These are phyloP conservation scores for Allodekkera sacchari DNA, from an alignment of 805 yeast species.

Conservation along the genomic window DNA sequence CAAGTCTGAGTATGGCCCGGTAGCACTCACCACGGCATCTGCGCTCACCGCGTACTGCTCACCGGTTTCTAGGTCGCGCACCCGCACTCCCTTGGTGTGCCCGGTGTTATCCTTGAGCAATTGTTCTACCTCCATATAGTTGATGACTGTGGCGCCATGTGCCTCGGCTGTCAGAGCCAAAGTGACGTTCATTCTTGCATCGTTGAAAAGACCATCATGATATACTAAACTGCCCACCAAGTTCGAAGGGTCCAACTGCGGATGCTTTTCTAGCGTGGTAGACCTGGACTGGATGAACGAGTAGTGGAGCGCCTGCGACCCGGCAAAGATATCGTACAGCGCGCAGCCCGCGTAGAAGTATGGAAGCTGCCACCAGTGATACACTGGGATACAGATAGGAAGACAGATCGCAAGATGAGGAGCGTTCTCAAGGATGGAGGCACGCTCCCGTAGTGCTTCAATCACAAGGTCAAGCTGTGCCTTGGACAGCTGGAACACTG, in stretches of 20 bases:
- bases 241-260: conserved; percentile 70
- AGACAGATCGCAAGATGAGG: conserved; percentile 82
- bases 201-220: conserved; percentile 94
- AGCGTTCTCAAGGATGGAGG: conserved; percentile 79
- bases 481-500: conserved; percentile 84
- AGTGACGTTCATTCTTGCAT: conserved; percentile 81
- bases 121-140: conserved; percentile 76
- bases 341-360: conserved; percentile 89
- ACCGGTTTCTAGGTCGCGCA: conserved; percentile 63
- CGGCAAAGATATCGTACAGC: conserved; percentile 89
- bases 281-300: conserved; percentile 65
- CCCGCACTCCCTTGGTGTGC: conserved; percentile 68
- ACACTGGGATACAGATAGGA: conserved; percentile 95
- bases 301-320: conserved; percentile 71
- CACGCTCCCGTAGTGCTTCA: conserved; percentile 83
- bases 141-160: conserved; percentile 82
- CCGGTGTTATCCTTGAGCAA: conserved; percentile 55
- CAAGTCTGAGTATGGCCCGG: conserved; percentile 87
- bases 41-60: conserved; percentile 54
- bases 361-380: conserved; percentile 93
- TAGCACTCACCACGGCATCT: conserved; percentile 78
- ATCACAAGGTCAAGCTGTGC: conserved; percentile 83
- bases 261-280: conserved; percentile 66
- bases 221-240: conserved; percentile 88
- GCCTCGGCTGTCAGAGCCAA: conserved; percentile 80